Percentiles rank a stretch among this genome's conserved stretches.
Conservation (phyloP, 257 asterid genomes). For the Plantago elongata region DNA sequence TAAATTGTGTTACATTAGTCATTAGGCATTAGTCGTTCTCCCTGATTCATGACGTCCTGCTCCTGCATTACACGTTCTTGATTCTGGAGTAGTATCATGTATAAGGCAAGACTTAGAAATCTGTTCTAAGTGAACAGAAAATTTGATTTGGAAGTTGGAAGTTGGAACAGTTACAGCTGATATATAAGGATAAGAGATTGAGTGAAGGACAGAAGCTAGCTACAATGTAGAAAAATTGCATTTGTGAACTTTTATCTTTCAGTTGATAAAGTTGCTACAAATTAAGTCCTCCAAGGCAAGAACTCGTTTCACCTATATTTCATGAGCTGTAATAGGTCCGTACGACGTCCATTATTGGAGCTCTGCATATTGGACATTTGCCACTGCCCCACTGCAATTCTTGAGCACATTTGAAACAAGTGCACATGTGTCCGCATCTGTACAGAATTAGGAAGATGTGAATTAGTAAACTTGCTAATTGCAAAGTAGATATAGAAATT, state of each 20-base stretch:
- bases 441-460: constrained; percentile 1
- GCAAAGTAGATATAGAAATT: not conserved
- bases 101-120: too few species aligned
- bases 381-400: constrained; percentile 64
- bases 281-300: constrained; percentile 32
- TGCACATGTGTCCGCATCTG: constrained; percentile 97
- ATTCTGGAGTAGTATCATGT: too few species aligned
- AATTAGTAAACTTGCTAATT: not conserved
- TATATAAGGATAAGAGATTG: too few species aligned
- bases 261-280: not conserved
- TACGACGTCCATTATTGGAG: constrained; percentile 68
- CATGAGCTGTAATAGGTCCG: constrained; percentile 40
- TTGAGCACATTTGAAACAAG: constrained; percentile 74
- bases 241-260: not conserved
- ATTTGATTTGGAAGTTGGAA: too few species aligned
- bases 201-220: too few species aligned
- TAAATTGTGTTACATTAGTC: too few species aligned
- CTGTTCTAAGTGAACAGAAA: too few species aligned
- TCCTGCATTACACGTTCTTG: too few species aligned
- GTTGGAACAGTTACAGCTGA: too few species aligned
- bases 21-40: too few species aligned
- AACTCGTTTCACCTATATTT: constrained; percentile 26
- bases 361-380: constrained; percentile 72
- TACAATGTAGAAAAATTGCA: too few species aligned
- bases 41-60: too few species aligned